Evolutionary conservation across 2,329 filamentous ascomycete species (phyloP).

Genomic region (Botryotinia globosa): DNA sequence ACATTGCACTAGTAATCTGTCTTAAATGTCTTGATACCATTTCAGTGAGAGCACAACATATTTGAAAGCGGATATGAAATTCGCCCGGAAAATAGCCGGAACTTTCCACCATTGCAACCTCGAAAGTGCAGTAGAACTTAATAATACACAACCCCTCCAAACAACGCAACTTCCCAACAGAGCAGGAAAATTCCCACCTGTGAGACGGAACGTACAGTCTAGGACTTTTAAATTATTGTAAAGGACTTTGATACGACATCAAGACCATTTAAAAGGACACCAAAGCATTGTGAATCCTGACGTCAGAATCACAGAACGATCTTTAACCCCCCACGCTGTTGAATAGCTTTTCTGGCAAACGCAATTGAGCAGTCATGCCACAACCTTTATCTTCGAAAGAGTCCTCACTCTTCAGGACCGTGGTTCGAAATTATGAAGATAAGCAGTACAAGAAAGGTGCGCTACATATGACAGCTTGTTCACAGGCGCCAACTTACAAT

Average conservation of each 20-base stretch:
- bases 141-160: conserved; percentile 19
- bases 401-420: conserved; percentile 86
- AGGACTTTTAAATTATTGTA: neutral
- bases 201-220: neutral
- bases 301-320: conserved; percentile 1
- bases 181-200: conserved; percentile 8
- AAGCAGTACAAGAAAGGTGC: conserved; percentile 93
- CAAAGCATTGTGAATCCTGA: neutral
- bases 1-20: conserved; percentile 1
- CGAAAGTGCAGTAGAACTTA: conserved; percentile 2
- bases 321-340: conserved; percentile 11
- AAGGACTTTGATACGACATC: neutral
- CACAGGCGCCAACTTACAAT: conserved; percentile 27
- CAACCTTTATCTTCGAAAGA: conserved; percentile 82
- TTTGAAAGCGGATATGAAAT: neutral
- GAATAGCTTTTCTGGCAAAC: conserved; percentile 6
- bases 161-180: neutral
- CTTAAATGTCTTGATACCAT: neutral
- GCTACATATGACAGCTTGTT: conserved; percentile 22
- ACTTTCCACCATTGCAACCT: conserved; percentile 16
- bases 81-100: conserved; percentile 4
- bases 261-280: neutral
- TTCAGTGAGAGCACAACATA: neutral
- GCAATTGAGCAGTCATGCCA: conserved; percentile 52
- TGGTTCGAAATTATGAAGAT: conserved; percentile 94